Evolutionary conservation across 2,329 filamentous ascomycete genomes (phyloP), one percentile per base, ranked within the genome.

Genomic region (Thelonectria blattea): DNA sequence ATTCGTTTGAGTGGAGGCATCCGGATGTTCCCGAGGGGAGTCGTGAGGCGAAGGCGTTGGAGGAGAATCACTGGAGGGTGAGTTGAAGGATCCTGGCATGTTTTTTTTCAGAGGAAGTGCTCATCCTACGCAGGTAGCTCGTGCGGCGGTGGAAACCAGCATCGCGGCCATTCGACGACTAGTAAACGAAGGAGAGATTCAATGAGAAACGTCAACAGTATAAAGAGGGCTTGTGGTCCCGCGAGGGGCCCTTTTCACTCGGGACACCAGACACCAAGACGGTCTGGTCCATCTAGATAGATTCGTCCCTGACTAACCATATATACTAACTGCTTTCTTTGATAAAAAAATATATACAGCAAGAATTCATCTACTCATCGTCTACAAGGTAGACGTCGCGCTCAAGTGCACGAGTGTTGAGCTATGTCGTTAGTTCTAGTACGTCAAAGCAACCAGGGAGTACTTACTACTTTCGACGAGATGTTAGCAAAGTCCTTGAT

Each of bases 1-100:
- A 73, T 46, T 65, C 68, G 4, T 78, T 78, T 53, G 74, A 72
- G 64, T 77, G 74, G 75, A 63, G 68, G 27, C 72, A 76, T 32
- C 66, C 72, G 1, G 68, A 67, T 2, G 63, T 76, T 1, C 41
- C 58, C 12, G 68, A 65, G 34, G 72, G 70, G 6, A 73, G 70
- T 54, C 66, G 67, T 6, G 65, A 69, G 58, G 71, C 65, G 3
- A 63, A 58, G 20, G 56, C 64, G 60, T 30, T 74, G 8, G 65
- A 71, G 30, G 65, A 70, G 43, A 59, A 65, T 20, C 71, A 68
- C 43, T 42, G 32, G 1, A 60, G 64, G 50, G 67, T 69, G 68
- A 52, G 46, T 4, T 2, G 42, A 2, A 15, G 18, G 17, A 3
- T 3, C 5, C 12, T 14, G 14, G n/a, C 17, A 15, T 39, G 15